phyloP scores from a whole-genome alignment of 768 basidiomycete species.

The Trametes meyenii region DNA sequence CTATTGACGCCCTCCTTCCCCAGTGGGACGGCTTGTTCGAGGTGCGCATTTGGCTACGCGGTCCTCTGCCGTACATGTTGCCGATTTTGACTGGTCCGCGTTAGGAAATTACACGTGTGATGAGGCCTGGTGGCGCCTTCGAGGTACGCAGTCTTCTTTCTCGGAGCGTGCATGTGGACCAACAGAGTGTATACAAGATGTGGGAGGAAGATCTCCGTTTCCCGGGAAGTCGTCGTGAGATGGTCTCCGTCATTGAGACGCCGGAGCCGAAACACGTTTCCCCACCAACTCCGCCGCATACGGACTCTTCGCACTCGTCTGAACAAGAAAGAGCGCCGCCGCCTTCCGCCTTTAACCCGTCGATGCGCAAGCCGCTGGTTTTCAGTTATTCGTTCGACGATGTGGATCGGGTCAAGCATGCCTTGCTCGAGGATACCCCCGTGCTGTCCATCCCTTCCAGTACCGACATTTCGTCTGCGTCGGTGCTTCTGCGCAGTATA shows the following conservation, averaged over 20 bases:
- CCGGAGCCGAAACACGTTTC: slow-evolving; percentile 12
- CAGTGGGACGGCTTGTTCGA: slow-evolving; percentile 74
- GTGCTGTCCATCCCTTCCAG: slow-evolving; percentile 2
- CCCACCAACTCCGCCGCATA: slow-evolving; percentile 19
- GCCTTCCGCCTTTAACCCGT: neutral
- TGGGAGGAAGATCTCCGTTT: slow-evolving; percentile 78
- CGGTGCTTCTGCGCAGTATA: slow-evolving; percentile 9
- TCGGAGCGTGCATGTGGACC: neutral
- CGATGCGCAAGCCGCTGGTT: neutral
- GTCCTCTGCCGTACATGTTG: neutral
- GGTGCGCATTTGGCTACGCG: slow-evolving; percentile 26
- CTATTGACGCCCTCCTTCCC: slow-evolving; percentile 3
- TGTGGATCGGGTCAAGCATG: slow-evolving; percentile 4
- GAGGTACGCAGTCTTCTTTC: slow-evolving; percentile 47
- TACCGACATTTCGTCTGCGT: slow-evolving; percentile 1
- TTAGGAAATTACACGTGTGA: slow-evolving; percentile 64
- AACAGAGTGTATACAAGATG: slow-evolving; percentile 43
- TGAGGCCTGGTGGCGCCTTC: slow-evolving; percentile 75
- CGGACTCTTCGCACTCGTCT: slow-evolving; percentile 21
- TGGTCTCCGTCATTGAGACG: slow-evolving; percentile 14
- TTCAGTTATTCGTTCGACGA: slow-evolving; percentile 24
- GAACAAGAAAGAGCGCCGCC: slow-evolving; percentile 11
- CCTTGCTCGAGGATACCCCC: slow-evolving; percentile 11
- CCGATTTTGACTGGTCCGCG: slow-evolving; percentile 9
- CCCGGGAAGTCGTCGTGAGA: slow-evolving; percentile 53